These are phyloP conservation scores for Phytophthora pseudosyringae DNA, from an alignment of 352 stramenopile genomes.

Conservation along the genomic window DNA sequence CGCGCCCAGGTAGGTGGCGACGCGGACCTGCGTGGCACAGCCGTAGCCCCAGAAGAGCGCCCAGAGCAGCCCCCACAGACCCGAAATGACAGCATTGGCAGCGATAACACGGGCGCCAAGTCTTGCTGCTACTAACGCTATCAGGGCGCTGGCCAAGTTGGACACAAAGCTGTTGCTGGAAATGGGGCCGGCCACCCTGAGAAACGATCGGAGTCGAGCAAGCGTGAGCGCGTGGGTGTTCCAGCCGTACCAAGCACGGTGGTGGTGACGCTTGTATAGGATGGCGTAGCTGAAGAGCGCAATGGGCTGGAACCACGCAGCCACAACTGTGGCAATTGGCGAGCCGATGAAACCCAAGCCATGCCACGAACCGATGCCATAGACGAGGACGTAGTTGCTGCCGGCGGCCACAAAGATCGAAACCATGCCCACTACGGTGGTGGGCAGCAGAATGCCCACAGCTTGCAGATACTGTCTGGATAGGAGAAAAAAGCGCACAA, in stretches of 20 bases:
- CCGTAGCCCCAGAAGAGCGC: slow-evolving; percentile 84
- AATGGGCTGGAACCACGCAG: slow-evolving; percentile 77
- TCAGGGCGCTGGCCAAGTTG: slow-evolving; percentile 70
- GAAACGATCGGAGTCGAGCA: slow-evolving; percentile 49
- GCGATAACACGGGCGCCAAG: slow-evolving; percentile 67
- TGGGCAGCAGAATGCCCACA: slow-evolving; percentile 66
- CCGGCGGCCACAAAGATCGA: slow-evolving; percentile 66
- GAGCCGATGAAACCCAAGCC: slow-evolving; percentile 83
- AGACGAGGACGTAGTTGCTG: slow-evolving; percentile 80
- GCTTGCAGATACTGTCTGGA: slow-evolving; percentile 76
- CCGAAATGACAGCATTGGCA: slow-evolving; percentile 73
- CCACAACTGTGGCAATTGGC: slow-evolving; percentile 78
- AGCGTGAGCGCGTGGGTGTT: slow-evolving; percentile 52
- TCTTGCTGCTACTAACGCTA: slow-evolving; percentile 70
- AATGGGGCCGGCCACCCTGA: slow-evolving; percentile 64
- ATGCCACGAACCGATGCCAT: slow-evolving; percentile 54
- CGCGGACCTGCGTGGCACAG: slow-evolving; percentile 78
- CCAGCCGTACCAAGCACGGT: slow-evolving; percentile 67
- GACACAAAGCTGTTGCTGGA: slow-evolving; percentile 77
- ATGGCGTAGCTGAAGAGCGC: slow-evolving; percentile 68
- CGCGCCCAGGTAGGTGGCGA: slow-evolving; percentile 80
- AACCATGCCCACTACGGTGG: slow-evolving; percentile 62
- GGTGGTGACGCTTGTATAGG: slow-evolving; percentile 63
- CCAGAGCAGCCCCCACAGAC: slow-evolving; percentile 74
- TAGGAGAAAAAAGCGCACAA: neutral